Evolutionary conservation across 345 rosid genomes (phyloP).

Genomic region (Iberis pinnata): DNA sequence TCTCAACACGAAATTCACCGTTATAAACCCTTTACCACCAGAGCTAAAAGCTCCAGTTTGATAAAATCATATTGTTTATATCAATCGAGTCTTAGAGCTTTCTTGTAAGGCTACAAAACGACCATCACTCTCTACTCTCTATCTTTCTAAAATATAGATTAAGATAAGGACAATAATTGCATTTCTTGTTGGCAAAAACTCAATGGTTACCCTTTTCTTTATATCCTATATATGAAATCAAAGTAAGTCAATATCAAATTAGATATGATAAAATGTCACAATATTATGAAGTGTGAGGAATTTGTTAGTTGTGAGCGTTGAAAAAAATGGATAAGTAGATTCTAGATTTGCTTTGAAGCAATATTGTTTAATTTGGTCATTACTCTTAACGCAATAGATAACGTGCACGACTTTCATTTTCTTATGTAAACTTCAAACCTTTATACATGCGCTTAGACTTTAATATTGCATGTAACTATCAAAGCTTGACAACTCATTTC

Average conservation of each 20-base stretch:
- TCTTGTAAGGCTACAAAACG: neutral
- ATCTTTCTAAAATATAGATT: neutral
- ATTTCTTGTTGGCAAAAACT: neutral
- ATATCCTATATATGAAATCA: neutral
- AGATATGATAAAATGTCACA: slow-evolving; percentile 1
- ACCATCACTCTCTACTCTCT: neutral
- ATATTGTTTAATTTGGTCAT: slow-evolving; percentile 7
- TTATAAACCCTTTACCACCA: too few relatives aligned
- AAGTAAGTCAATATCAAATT: slow-evolving; percentile 7
- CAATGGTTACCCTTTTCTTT: slow-evolving; percentile 3
- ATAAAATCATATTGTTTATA: too few relatives aligned
- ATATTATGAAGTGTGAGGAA: slow-evolving; percentile 2
- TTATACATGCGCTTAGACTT: slow-evolving; percentile 10
- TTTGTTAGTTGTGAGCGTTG: neutral
- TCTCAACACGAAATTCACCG: too few relatives aligned
- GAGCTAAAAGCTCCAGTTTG: too few relatives aligned
- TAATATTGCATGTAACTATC: slow-evolving; percentile 9
- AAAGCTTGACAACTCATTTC: slow-evolving; percentile 15
- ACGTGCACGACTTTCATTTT: slow-evolving; percentile 21
- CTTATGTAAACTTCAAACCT: slow-evolving; percentile 2
- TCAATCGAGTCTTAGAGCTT: too few relatives aligned
- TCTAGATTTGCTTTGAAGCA: slow-evolving; percentile 17
- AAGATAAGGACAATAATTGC: neutral
- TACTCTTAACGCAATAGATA: slow-evolving; percentile 23
- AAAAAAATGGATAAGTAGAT: slow-evolving; percentile 3